Evolutionary conservation across 2,329 filamentous ascomycete genomes (phyloP), one percentile per base, ranked within the genome.

Genomic region (Magnaporthiopsis rhizophila): DNA sequence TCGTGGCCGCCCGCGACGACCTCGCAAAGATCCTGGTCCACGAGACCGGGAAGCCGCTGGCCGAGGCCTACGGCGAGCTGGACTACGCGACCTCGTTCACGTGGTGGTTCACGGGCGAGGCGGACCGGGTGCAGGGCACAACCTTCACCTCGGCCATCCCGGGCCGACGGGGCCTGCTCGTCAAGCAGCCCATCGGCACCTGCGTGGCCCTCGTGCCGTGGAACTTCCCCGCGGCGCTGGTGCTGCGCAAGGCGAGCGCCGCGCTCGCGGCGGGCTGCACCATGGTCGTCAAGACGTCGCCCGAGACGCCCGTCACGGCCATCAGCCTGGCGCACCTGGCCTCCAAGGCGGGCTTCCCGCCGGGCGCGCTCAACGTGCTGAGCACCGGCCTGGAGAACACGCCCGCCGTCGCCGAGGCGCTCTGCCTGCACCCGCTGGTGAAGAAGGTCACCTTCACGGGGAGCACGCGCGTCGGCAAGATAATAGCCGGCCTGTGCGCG

Each of bases 401-500:
- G 0, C 80, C 80, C 0, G 64, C 69, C 0, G 72, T 83, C 2
- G 78, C 77, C 15, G 80, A 81, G 70, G 75, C 77, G 0, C 75
- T 83, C 1, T 82, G 79, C 67, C 74, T 76, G 34, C 79, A 82
- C 65, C 75, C 75, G 0, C 65, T 75, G 0, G 76, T 82, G 0
- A 79, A 78, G 62, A 92, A 92, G 73, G 80, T 94, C 64, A 89
- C 88, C 65, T 95, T 94, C 69, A 94, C 90, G 0, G 91, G 91
- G 24, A 87, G 85, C 69, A 91, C 90, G 0, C 76, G 79, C 0
- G 85, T 92, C 0, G 91, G 91, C 4, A 83, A 85, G 56, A 86
- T 89, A 67, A 81, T 92, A 57, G 85, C 87, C 1, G 76, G 80
- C 2, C 80, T 83, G 15, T 87, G 86, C 3, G 88, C 87, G 13